phyloP scores from a whole-genome alignment of 202 grass and related monocot genomes.

The Panicum virgatum region DNA sequence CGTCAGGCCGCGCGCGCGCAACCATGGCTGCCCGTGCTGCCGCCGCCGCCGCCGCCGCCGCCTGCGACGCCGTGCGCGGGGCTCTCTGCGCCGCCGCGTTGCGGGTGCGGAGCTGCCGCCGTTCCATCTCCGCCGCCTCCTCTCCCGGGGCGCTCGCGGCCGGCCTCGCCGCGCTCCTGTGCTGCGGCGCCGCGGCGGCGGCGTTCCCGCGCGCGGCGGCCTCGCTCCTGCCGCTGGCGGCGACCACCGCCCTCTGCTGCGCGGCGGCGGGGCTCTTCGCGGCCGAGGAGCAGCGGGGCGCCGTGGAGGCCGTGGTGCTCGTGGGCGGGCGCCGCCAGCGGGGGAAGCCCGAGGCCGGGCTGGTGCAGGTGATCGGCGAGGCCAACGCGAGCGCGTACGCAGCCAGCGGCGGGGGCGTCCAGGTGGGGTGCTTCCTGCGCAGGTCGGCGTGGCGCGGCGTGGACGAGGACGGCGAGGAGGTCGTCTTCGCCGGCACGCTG shows the following conservation, averaged over 20 bases:
- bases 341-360: conserved; percentile 42
- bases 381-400: conserved; percentile 59
- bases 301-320: conserved; percentile 53
- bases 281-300: conserved; percentile 13
- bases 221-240: conserved; percentile 70
- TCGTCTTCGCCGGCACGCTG: conserved; percentile 67
- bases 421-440: conserved; percentile 41
- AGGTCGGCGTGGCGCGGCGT: conserved; percentile 3
- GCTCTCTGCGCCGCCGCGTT: not conserved
- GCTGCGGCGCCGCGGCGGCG: not conserved
- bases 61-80: not conserved
- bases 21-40: not conserved
- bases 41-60: no score
- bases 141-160: not conserved
- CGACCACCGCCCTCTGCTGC: conserved; percentile 60
- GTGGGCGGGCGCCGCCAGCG: conserved; percentile 16
- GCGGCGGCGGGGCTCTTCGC: conserved; percentile 47
- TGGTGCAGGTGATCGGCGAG: conserved; percentile 60
- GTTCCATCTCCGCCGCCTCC: not conserved
- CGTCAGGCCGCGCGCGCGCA: not conserved
- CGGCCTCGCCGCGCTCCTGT: conserved; percentile 24
- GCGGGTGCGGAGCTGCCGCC: not conserved
- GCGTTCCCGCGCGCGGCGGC: conserved; percentile 43
- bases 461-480: conserved; percentile 53
- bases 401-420: not conserved